Percentiles rank a stretch among this genome's conserved stretches.
Conservation (phyloP, 164 flowering plant species). For the Stephania yunnanensis region DNA sequence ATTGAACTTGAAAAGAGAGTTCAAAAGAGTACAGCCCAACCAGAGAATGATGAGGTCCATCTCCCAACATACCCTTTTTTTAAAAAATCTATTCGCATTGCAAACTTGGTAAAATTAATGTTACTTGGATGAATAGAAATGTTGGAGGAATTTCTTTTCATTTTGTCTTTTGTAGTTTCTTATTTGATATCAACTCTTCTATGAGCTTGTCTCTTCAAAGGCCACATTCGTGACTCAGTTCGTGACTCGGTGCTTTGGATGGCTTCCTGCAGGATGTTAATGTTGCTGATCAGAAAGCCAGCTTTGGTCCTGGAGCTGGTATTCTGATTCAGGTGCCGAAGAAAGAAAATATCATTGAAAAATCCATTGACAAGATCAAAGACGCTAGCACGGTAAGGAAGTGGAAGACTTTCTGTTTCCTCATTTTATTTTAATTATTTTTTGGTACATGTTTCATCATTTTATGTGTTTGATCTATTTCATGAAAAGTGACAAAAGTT, state of each 20-base stretch:
- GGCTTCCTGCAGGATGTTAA: conserved; percentile 32
- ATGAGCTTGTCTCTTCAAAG: not conserved
- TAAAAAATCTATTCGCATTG: not conserved
- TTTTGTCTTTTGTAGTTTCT: not conserved
- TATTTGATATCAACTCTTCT: not conserved
- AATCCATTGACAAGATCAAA: conserved; percentile 74
- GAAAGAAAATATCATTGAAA: conserved; percentile 57
- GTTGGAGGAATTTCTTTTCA: not conserved
- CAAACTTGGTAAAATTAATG: not conserved
- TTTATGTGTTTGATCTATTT: too few species aligned
- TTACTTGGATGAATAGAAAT: not conserved
- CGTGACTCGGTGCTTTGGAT: not conserved
- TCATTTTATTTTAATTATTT: not conserved
- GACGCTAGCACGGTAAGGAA: conserved; percentile 68
- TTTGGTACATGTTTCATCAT: too few species aligned
- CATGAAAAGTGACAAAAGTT: too few species aligned
- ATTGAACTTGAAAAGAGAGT: conserved; percentile 90
- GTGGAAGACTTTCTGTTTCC: conserved; percentile 15
- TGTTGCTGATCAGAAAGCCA: conserved; percentile 22
- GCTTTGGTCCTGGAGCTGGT: conserved; percentile 18
- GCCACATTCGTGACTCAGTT: not conserved
- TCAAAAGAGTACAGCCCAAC: conserved; percentile 58
- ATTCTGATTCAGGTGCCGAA: conserved; percentile 43
- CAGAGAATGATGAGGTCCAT: conserved; percentile 64
- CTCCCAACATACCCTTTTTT: not conserved